Evolutionary conservation across 140 eudicot genomes (phyloP).

Genomic region (Bidens hawaiensis): DNA sequence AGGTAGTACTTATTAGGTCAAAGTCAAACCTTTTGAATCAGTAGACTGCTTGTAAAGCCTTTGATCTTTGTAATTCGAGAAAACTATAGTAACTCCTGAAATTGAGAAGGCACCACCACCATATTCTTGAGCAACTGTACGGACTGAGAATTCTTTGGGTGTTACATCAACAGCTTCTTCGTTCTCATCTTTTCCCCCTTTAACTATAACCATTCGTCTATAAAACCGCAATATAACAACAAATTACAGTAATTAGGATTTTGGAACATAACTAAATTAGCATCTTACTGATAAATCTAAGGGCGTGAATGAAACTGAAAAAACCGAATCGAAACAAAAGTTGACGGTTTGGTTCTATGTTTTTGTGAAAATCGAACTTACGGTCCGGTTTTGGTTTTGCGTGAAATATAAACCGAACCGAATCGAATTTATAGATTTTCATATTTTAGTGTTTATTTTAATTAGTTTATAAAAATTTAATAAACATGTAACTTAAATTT

Average conservation of each 20-base stretch:
- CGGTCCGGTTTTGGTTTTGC: no score
- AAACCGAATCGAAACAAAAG: no score
- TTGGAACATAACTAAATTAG: background rate
- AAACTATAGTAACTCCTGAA: slow-evolving; percentile 55
- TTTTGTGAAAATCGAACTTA: no score
- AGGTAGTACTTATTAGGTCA: slow-evolving; percentile 1
- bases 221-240: slow-evolving; percentile 4
- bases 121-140: slow-evolving; percentile 86
- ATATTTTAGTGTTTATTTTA: no score
- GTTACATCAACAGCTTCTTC: slow-evolving; percentile 68
- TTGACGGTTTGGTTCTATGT: no score
- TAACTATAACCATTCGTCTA: slow-evolving; percentile 77
- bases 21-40: slow-evolving; percentile 50
- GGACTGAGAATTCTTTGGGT: slow-evolving; percentile 79
- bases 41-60: slow-evolving; percentile 77
- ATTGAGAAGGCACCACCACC: slow-evolving; percentile 90
- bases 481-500: no score
- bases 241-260: background rate
- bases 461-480: no score
- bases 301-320: no score
- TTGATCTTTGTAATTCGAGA: slow-evolving; percentile 92
- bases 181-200: slow-evolving; percentile 41
- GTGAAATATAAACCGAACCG: no score
- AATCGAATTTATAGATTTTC: no score
- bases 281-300: background rate